Base-by-base conservation (phyloP, 345 rosid genomes). In the Geranium rotundifolium region DNA sequence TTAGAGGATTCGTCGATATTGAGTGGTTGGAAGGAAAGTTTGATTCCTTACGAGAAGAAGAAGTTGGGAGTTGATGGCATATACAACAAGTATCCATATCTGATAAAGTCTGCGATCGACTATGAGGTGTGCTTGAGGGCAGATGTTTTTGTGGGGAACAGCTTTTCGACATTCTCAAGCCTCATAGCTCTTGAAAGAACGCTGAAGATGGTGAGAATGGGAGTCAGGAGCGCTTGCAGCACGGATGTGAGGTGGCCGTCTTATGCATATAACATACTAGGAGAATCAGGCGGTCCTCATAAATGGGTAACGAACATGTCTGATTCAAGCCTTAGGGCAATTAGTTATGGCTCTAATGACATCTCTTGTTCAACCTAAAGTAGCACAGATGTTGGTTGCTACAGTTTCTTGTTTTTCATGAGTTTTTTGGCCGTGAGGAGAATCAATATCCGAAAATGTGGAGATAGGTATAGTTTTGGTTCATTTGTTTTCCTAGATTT, bases 111-210 rank as follows among this genome's bases (percentile, higher is more conserved):
- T 0, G 99, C 97, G 16, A 90, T 93, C 49, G 99, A 93, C 57
- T 93, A 90, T 14, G 99, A 93, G 68, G 99, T 90, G 57, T 93
- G 99, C 76, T 75, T 78, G 18, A 80, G 81, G 76, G 88, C 99
- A 0, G 92, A 90, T 73, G 69, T 88, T 0, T 93, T 93, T n/a
- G 83, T 88, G 10, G 99, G 99, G 12, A 93, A 93, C 71, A 93
- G 95, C 67, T 90, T 86, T 64, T 93, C 99, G 10, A 93, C 99
- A 1, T 93, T 93, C 77, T 90, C 99, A 7, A 88, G 96, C 78
- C 96, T 93, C 27, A 70, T 93, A 52, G 95, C 72, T 57, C 95
- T 93, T 17, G 95, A 86, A 59, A 82, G 99, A 71, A 88, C 99
- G 4, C 99, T 90, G 63, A 90, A 78, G 77, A 80, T 77, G 70